phyloP scores from a whole-genome alignment of 345 rosid genomes.

The Nasturtium officinale region DNA sequence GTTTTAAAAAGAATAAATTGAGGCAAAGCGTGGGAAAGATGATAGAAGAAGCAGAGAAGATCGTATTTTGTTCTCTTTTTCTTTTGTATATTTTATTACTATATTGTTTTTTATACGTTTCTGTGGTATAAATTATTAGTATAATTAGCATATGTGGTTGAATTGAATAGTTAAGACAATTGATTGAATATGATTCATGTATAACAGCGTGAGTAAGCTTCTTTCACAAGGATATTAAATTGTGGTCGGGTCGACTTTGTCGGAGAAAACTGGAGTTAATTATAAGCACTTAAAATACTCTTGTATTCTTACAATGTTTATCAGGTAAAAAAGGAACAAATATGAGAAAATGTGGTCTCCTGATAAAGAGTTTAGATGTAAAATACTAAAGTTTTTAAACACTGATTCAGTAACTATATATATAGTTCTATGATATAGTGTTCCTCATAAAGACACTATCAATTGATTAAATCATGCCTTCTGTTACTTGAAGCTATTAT shows the following conservation, averaged over 20 bases:
- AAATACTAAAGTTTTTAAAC: not conserved
- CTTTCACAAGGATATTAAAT: constrained; percentile 31
- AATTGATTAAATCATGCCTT: not conserved
- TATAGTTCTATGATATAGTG: too few relatives aligned
- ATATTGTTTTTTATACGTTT: constrained; percentile 10
- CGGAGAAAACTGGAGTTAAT: constrained; percentile 29
- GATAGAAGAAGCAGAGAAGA: constrained; percentile 15
- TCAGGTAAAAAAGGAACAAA: not conserved
- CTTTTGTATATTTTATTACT: not conserved
- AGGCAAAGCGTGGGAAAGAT: constrained; percentile 43
- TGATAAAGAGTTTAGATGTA: not conserved
- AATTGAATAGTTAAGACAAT: constrained; percentile 3
- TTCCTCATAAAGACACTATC: not conserved
- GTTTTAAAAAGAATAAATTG: not conserved
- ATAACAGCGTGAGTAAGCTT: constrained; percentile 17
- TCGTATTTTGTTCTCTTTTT: constrained; percentile 34
- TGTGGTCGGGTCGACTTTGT: constrained; percentile 34
- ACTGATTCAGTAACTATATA: not conserved
- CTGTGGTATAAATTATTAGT: not conserved
- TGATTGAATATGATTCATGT: constrained; percentile 6
- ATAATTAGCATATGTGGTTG: constrained; percentile 15
- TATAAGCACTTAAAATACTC: constrained; percentile 23
- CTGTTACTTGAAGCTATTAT: not conserved
- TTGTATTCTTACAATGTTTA: not conserved
- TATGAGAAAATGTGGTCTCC: not conserved